These are phyloP conservation scores for Daedaleopsis nitida DNA, from an alignment of 768 basidiomycete species.

Conservation along the genomic window DNA sequence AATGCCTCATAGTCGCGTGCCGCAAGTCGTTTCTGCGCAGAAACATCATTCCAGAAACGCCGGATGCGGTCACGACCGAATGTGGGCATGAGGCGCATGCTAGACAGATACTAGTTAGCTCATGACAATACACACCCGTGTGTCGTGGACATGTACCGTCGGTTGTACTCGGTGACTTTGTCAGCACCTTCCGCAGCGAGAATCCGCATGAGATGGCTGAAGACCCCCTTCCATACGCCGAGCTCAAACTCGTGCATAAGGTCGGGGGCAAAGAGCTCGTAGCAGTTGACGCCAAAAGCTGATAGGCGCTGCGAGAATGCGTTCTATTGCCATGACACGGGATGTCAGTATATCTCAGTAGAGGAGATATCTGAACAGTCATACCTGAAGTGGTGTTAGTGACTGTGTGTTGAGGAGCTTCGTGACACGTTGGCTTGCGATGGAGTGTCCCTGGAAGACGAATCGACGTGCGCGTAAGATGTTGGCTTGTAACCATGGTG, in stretches of 20 bases:
- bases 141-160: no score
- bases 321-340: no score
- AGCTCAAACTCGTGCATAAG: slow-evolving; percentile 39
- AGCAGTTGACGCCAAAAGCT: slow-evolving; percentile 26
- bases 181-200: background rate
- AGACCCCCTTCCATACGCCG: slow-evolving; percentile 33
- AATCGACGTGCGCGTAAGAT: background rate
- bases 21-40: slow-evolving; percentile 29
- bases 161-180: background rate
- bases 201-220: background rate
- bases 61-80: slow-evolving; percentile 30
- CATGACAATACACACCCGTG: no score
- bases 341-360: no score
- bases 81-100: slow-evolving; percentile 18
- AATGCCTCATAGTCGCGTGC: slow-evolving; percentile 34
- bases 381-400: background rate
- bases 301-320: slow-evolving; percentile 29
- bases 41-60: slow-evolving; percentile 24
- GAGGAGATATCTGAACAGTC: no score
- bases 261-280: slow-evolving; percentile 30
- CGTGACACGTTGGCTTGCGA: background rate
- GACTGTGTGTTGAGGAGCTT: background rate
- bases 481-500: no score
- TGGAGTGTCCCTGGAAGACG: background rate
- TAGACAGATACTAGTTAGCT: background rate